Conservation (phyloP, 192 early-diverging fungal genomes). For the Mortierella hygrophila region DNA sequence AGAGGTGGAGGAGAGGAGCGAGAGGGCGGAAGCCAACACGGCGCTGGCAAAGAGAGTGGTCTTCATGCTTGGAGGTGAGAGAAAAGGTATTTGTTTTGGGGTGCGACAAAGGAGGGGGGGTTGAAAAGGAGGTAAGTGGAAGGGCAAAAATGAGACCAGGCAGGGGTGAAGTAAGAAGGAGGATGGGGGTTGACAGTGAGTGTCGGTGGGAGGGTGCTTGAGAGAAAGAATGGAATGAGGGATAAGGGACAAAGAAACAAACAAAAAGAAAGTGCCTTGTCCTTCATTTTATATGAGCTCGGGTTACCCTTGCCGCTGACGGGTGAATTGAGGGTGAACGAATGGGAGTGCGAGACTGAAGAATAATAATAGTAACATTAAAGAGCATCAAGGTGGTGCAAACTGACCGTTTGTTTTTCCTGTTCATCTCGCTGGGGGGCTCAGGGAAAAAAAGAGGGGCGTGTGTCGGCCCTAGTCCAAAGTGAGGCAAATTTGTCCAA, state of each 20-base stretch:
- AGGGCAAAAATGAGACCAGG: not conserved
- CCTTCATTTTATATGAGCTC: not conserved
- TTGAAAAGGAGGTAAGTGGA: not conserved
- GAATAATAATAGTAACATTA: too few relatives aligned
- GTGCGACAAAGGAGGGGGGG: not conserved
- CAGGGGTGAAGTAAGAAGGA: not conserved
- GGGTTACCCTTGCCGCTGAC: not conserved
- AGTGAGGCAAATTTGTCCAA: not conserved
- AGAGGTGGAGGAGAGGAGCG: slow-evolving; percentile 27
- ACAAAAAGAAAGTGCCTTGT: not conserved
- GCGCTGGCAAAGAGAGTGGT: slow-evolving; percentile 17
- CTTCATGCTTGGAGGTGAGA: slow-evolving; percentile 14
- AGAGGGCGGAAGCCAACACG: slow-evolving; percentile 12
- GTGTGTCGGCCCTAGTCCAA: not conserved
- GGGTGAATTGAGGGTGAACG: not conserved
- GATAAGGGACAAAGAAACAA: not conserved
- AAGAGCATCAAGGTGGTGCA: not conserved
- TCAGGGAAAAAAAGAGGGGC: not conserved
- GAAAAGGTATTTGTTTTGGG: not conserved
- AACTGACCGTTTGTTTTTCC: slow-evolving; percentile 7
- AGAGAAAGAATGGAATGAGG: not conserved
- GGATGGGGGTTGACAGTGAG: not conserved
- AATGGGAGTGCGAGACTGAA: not conserved
- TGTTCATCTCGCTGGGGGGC: not conserved
- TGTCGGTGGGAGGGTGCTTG: not conserved